phyloP scores from a whole-genome alignment of 2,329 filamentous ascomycete species.

The Alternaria dauci region DNA sequence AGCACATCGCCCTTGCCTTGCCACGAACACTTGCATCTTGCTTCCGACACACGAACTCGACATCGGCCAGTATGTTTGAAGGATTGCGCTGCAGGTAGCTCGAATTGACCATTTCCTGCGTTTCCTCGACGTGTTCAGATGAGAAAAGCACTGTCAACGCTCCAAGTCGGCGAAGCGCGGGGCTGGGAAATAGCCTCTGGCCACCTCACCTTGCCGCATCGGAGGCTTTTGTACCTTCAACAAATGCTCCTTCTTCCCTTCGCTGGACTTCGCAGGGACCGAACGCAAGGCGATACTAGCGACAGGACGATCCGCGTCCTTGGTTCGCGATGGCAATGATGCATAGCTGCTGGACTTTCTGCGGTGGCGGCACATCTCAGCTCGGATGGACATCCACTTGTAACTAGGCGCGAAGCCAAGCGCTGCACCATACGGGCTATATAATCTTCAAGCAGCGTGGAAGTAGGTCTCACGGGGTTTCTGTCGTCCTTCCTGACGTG shows the following conservation, averaged over 20 bases:
- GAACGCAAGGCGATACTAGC: conserved; percentile 30
- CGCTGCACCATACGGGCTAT: conserved; percentile 18
- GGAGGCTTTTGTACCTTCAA: conserved; percentile 32
- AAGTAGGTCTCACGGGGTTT: background rate
- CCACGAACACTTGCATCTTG: conserved; percentile 23
- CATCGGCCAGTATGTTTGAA: conserved; percentile 32
- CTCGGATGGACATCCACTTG: conserved; percentile 38
- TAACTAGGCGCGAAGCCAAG: conserved; percentile 37
- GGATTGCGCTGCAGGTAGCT: conserved; percentile 37
- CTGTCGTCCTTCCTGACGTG: conserved; percentile 1
- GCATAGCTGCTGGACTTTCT: conserved; percentile 34
- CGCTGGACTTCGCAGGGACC: conserved; percentile 29
- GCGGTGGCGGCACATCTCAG: conserved; percentile 42
- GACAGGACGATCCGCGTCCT: conserved; percentile 30
- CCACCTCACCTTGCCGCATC: conserved; percentile 36
- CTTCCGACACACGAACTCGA: conserved; percentile 40
- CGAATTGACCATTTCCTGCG: conserved; percentile 30
- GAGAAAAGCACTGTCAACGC: conserved; percentile 25
- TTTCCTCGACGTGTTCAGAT: conserved; percentile 27
- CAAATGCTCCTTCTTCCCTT: conserved; percentile 39
- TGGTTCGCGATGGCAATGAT: conserved; percentile 30
- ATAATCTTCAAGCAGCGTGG: conserved; percentile 10
- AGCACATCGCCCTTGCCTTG: conserved; percentile 22
- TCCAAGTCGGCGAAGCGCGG: conserved; percentile 35
- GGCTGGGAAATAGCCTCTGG: conserved; percentile 35